These are phyloP conservation scores for Verticillium nonalfalfae DNA, from an alignment of 2,329 filamentous ascomycete genomes.

Conservation along the genomic window DNA sequence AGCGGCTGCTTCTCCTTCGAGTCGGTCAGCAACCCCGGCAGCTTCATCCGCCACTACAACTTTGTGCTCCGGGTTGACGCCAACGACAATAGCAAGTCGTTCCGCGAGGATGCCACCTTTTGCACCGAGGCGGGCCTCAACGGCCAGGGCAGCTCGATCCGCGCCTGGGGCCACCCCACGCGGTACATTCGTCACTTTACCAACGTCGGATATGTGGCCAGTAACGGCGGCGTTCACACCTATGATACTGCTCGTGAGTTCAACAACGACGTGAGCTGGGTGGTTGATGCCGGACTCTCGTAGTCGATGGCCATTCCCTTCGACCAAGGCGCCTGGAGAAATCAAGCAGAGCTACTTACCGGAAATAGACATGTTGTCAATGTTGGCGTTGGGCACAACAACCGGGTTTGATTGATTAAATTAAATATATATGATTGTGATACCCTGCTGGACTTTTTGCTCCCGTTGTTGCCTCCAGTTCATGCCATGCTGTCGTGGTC, in stretches of 20 bases:
- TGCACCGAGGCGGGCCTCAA: constrained; percentile 47
- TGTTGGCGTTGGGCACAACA: no score
- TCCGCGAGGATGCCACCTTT: constrained; percentile 58
- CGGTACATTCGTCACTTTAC: constrained; percentile 50
- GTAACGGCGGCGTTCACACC: constrained; percentile 46
- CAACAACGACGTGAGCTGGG: constrained; percentile 48
- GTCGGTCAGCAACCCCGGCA: constrained; percentile 49
- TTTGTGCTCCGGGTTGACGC: constrained; percentile 43
- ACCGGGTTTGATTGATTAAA: no score
- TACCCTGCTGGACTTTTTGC: constrained; percentile 2
- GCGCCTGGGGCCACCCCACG: constrained; percentile 55
- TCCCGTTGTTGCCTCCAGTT: neutral
- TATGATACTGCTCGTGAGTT: constrained; percentile 45
- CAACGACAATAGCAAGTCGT: constrained; percentile 49
- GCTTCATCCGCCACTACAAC: constrained; percentile 49
- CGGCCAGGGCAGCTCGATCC: constrained; percentile 43
- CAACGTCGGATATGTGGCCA: constrained; percentile 39
- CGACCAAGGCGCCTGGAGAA: no score
- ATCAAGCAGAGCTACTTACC: no score
- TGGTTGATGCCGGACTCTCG: constrained; percentile 36
- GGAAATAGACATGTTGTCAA: no score
- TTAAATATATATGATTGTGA: no score
- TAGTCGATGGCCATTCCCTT: constrained; percentile 12
- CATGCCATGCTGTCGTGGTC: neutral
- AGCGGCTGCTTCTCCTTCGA: constrained; percentile 56